A percentile compares a stretch with the other conserved stretches of the same genome.
phyloP scores from a whole-genome alignment of 2,329 filamentous ascomycete genomes.

The Sclerotinia minor region DNA sequence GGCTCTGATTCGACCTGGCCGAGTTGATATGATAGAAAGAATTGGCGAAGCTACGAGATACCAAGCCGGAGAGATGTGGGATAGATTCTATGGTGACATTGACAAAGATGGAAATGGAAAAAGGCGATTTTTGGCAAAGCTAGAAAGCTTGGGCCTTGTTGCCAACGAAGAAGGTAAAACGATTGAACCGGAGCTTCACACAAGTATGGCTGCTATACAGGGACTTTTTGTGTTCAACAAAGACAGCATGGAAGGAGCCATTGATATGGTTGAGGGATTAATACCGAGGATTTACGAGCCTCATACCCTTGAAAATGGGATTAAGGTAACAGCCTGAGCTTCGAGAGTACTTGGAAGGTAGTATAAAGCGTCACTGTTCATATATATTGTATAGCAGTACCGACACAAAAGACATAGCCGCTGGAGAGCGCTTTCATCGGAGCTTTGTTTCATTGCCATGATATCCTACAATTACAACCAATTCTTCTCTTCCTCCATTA shows the following conservation, averaged over 20 bases:
- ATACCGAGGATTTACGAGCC: slow-evolving; percentile 58
- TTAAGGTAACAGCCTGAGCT: slow-evolving; percentile 22
- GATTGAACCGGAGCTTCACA: slow-evolving; percentile 42
- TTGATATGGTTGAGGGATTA: slow-evolving; percentile 71
- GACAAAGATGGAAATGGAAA: slow-evolving; percentile 64
- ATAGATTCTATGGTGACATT: slow-evolving; percentile 87
- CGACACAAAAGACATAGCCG: no score
- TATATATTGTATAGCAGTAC: background rate
- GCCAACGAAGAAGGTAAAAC: slow-evolving; percentile 46
- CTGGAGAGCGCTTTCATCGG: background rate
- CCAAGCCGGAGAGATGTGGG: slow-evolving; percentile 87
- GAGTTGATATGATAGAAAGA: slow-evolving; percentile 89
- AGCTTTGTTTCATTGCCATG: background rate
- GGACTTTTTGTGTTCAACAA: slow-evolving; percentile 96
- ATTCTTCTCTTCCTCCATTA: background rate
- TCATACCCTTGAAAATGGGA: slow-evolving; percentile 24
- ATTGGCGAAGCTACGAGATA: slow-evolving; percentile 84
- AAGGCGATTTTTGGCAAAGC: slow-evolving; percentile 67
- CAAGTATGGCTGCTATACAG: slow-evolving; percentile 90
- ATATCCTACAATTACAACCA: background rate
- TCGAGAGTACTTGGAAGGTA: background rate
- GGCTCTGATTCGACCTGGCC: slow-evolving; percentile 83
- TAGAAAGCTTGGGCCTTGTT: slow-evolving; percentile 71
- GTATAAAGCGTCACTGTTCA: background rate
- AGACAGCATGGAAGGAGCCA: slow-evolving; percentile 82